These are phyloP conservation scores for Nothomitra cinnamomea DNA, from an alignment of 2,329 filamentous ascomycete genomes.

Conservation along the genomic window DNA sequence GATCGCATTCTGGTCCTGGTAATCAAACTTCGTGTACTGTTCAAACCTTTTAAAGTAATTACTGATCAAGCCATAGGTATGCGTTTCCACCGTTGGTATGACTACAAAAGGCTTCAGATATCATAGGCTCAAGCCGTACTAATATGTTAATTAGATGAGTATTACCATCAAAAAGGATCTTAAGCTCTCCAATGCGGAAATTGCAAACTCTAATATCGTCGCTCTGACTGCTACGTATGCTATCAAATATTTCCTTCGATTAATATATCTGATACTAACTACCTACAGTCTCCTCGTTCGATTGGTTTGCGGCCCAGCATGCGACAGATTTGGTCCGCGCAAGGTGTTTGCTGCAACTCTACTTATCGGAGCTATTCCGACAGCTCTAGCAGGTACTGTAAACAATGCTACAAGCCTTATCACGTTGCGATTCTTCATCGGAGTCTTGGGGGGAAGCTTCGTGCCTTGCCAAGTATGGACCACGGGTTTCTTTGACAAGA, in stretches of 20 bases:
- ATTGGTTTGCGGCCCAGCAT: constrained; percentile 63
- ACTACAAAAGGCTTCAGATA: constrained; percentile 4
- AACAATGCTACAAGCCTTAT: constrained; percentile 52
- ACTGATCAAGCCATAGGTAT: constrained; percentile 37
- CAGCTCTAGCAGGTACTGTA: constrained; percentile 65
- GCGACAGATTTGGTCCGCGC: constrained; percentile 69
- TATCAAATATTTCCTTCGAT: background rate
- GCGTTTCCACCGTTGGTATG: constrained; percentile 71
- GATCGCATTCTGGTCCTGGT: constrained; percentile 74
- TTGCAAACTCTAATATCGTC: constrained; percentile 83
- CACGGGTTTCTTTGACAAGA: constrained; percentile 86
- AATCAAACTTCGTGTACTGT: too few relatives aligned
- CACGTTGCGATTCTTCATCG: constrained; percentile 60
- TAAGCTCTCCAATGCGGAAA: constrained; percentile 47
- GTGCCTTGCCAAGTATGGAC: constrained; percentile 87
- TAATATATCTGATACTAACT: background rate
- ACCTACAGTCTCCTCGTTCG: constrained; percentile 50
- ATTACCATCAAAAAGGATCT: constrained; percentile 70
- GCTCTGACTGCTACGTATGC: constrained; percentile 53
- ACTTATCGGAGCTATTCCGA: constrained; percentile 62
- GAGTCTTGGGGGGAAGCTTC: constrained; percentile 61
- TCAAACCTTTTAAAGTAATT: background rate
- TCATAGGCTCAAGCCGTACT: background rate
- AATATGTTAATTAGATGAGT: constrained; percentile 31
- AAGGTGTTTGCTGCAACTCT: constrained; percentile 62